Conservation (phyloP, 495 filamentous ascomycete species). For the Xylaria castorea region DNA sequence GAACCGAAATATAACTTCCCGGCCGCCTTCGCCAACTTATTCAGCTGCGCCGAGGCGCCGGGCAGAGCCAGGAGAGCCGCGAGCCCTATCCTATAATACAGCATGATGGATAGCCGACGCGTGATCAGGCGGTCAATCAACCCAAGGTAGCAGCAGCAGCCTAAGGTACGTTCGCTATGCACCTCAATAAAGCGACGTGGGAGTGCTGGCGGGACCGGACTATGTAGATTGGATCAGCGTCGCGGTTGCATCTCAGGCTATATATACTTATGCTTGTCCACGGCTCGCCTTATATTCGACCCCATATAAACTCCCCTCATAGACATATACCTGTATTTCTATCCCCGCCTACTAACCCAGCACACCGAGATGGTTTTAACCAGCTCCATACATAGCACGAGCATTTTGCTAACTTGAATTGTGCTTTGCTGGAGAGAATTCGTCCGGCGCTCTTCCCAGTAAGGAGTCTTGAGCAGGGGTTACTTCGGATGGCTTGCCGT, state of each 20-base stretch:
- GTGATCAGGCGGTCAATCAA: neutral
- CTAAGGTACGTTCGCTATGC: neutral
- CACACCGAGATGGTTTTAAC: neutral
- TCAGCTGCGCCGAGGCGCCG: conserved; percentile 46
- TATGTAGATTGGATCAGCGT: neutral
- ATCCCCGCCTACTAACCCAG: neutral
- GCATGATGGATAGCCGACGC: neutral
- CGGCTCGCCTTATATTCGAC: neutral
- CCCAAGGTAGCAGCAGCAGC: neutral
- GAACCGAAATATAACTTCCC: conserved; percentile 65
- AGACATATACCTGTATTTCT: neutral
- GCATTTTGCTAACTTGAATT: conserved; percentile 2
- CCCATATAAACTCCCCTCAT: neutral
- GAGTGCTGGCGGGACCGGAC: neutral
- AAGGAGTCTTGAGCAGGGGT: neutral
- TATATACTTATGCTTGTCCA: conserved; percentile 5
- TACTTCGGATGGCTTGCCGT: conserved; percentile 7
- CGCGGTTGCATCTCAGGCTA: conserved; percentile 18
- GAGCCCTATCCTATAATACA: conserved; percentile 28
- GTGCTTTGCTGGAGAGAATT: neutral
- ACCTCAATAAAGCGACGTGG: conserved; percentile 8
- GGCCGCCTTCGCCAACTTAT: conserved; percentile 59
- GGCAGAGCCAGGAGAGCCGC: conserved; percentile 37
- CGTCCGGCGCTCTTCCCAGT: neutral
- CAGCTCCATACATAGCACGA: neutral